Percentiles rank a stretch among this genome's conserved stretches.
These are phyloP conservation scores for Laburnicola sp. DNA, from an alignment of 2,329 filamentous ascomycete genomes.

Conservation along the genomic window DNA sequence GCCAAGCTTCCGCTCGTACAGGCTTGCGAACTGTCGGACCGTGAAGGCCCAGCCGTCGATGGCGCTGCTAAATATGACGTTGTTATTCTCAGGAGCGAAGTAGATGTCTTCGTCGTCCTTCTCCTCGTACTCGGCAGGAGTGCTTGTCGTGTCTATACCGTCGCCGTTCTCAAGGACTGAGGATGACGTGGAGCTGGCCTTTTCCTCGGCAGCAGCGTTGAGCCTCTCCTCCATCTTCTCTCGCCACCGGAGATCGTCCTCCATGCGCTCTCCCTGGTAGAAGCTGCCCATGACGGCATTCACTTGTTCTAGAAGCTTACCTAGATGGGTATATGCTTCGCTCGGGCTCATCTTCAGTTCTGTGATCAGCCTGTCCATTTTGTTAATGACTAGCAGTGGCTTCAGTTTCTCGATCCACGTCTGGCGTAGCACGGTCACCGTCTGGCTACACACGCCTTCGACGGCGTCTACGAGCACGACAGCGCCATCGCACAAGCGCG, in stretches of 20 bases:
- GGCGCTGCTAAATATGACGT: conserved; percentile 97
- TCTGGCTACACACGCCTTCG: conserved; percentile 97
- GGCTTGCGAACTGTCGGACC: conserved; percentile 84
- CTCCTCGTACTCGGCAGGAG: conserved; percentile 73
- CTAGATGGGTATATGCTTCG: conserved; percentile 88
- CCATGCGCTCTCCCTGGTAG: conserved; percentile 97
- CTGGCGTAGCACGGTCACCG: conserved; percentile 92
- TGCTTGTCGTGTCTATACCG: conserved; percentile 50
- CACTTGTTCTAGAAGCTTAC: conserved; percentile 88
- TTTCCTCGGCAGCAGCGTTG: conserved; percentile 69
- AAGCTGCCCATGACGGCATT: conserved; percentile 98
- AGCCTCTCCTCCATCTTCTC: conserved; percentile 88
- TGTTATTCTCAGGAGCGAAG: conserved; percentile 97
- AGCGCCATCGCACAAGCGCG: conserved; percentile 89
- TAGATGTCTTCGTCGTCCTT: conserved; percentile 96
- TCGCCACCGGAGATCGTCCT: conserved; percentile 94
- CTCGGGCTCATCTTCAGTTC: conserved; percentile 90
- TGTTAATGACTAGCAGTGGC: conserved; percentile 94
- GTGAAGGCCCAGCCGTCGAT: conserved; percentile 99
- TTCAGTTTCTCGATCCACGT: conserved; percentile 96
- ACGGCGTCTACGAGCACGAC: conserved; percentile 95
- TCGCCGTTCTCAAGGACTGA: conserved; percentile 59
- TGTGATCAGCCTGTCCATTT: conserved; percentile 92
- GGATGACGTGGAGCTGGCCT: conserved; percentile 56
- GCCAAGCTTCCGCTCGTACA: conserved; percentile 96